Evolutionary conservation across 1,284 basidiomycete genomes (phyloP).

Genomic region (Inonotus hispidus): DNA sequence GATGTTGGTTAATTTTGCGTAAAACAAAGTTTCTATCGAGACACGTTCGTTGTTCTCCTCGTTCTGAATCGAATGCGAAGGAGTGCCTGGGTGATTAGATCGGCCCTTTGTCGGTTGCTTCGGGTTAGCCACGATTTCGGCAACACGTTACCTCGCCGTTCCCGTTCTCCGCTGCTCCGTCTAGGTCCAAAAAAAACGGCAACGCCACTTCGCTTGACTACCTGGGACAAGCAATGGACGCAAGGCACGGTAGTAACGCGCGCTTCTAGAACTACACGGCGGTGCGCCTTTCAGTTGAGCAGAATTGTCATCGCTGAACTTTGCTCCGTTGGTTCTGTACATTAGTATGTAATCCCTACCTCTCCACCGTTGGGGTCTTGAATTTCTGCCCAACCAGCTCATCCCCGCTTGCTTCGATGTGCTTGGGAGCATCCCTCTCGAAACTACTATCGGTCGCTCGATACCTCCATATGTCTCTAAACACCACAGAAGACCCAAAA

Average conservation of each 20-base stretch:
- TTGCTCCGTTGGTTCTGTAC: neutral
- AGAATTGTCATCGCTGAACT: neutral
- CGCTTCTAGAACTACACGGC: neutral
- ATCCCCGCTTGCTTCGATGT: neutral
- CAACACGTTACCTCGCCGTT: neutral
- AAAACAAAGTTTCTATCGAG: no score
- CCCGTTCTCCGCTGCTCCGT: neutral
- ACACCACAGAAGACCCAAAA: neutral
- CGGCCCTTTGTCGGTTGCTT: no score
- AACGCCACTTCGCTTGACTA: neutral
- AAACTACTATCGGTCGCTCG: neutral
- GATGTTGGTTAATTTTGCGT: neutral
- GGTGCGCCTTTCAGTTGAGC: neutral
- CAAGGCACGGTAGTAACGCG: neutral
- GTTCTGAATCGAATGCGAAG: neutral
- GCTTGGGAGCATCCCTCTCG: neutral
- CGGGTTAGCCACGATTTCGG: neutral
- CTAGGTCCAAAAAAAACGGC: no score
- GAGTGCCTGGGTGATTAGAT: no score
- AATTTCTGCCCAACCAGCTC: neutral
- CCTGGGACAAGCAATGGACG: neutral
- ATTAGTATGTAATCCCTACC: no score
- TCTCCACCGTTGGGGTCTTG: neutral
- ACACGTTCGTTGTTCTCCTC: neutral
- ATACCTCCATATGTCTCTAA: neutral